phyloP scores from a whole-genome alignment of 129 eudicot species.

The Calendula officinalis region DNA sequence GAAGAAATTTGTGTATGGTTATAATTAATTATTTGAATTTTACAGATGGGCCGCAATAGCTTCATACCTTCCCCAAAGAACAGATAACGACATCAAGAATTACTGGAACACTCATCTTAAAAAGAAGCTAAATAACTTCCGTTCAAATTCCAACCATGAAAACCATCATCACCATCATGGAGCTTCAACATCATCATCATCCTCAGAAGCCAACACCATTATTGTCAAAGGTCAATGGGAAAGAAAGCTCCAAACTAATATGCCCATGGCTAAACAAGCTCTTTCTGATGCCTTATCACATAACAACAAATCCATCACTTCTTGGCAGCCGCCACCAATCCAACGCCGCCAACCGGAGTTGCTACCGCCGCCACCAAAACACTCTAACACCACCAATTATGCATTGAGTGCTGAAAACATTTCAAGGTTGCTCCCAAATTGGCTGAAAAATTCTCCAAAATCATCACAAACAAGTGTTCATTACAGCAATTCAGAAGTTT shows the following conservation, averaged over 20 bases:
- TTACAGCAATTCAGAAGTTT: constrained; percentile 23
- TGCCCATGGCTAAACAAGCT: constrained; percentile 55
- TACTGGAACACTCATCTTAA: constrained; percentile 69
- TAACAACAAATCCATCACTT: constrained; percentile 21
- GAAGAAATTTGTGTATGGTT: not conserved
- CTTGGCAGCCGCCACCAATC: constrained; percentile 17
- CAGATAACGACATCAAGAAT: constrained; percentile 65
- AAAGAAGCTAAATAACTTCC: constrained; percentile 40
- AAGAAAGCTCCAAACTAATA: constrained; percentile 61
- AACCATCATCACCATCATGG: constrained; percentile 10
- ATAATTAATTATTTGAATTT: constrained; percentile 3
- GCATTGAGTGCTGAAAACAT: constrained; percentile 48
- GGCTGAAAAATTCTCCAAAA: constrained; percentile 41
- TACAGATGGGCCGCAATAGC: constrained; percentile 74
- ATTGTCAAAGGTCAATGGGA: constrained; percentile 58
- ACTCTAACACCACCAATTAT: constrained; percentile 19
- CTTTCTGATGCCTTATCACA: constrained; percentile 48
- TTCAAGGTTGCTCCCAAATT: constrained; percentile 46
- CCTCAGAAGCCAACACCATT: constrained; percentile 27
- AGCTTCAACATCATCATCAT: constrained; percentile 17
- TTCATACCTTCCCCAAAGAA: constrained; percentile 64
- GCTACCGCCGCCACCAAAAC: constrained; percentile 4
- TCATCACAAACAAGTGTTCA: constrained; percentile 30
- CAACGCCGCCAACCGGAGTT: constrained; percentile 1
- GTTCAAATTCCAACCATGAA: constrained; percentile 5